Percentiles rank a stretch among this genome's conserved stretches.
These are phyloP conservation scores for Penicillium canariense DNA, from an alignment of 495 filamentous ascomycete genomes.

Conservation along the genomic window DNA sequence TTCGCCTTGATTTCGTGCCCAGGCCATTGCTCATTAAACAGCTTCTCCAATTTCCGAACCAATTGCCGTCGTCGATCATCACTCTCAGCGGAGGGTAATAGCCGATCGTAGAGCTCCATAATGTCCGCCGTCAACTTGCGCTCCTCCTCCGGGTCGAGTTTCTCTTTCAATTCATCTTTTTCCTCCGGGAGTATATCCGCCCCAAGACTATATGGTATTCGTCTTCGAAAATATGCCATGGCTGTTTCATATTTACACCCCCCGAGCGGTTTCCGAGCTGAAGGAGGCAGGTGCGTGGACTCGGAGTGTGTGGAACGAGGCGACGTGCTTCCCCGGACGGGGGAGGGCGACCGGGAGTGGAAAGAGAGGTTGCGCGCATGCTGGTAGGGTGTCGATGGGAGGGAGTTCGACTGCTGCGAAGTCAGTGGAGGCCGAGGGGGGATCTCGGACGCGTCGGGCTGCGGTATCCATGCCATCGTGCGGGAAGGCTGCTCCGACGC, in stretches of 20 bases:
- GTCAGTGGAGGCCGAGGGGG: slow-evolving; percentile 42
- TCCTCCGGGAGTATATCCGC: slow-evolving; percentile 67
- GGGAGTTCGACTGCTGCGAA: slow-evolving; percentile 80
- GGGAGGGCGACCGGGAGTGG: slow-evolving; percentile 83
- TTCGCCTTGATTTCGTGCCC: slow-evolving; percentile 85
- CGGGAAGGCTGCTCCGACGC: slow-evolving; percentile 36
- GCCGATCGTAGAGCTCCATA: slow-evolving; percentile 73
- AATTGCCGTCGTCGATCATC: slow-evolving; percentile 70
- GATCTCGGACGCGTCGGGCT: slow-evolving; percentile 38
- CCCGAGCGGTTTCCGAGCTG: slow-evolving; percentile 55
- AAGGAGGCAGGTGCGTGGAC: slow-evolving; percentile 67
- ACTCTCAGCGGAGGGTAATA: slow-evolving; percentile 80
- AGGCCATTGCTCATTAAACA: slow-evolving; percentile 89
- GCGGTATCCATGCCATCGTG: slow-evolving; percentile 44
- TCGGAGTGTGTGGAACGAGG: slow-evolving; percentile 90
- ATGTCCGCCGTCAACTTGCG: slow-evolving; percentile 76
- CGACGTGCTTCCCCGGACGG: slow-evolving; percentile 74
- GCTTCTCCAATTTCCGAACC: slow-evolving; percentile 77
- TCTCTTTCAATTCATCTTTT: slow-evolving; percentile 62
- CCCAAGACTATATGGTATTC: slow-evolving; percentile 91
- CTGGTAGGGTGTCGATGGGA: slow-evolving; percentile 93
- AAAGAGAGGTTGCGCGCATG: slow-evolving; percentile 80
- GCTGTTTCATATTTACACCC: slow-evolving; percentile 83
- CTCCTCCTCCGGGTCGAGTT: slow-evolving; percentile 72
- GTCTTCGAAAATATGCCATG: slow-evolving; percentile 65